phyloP scores from a whole-genome alignment of 2,329 filamentous ascomycete genomes.

The Apiospora phragmitis region DNA sequence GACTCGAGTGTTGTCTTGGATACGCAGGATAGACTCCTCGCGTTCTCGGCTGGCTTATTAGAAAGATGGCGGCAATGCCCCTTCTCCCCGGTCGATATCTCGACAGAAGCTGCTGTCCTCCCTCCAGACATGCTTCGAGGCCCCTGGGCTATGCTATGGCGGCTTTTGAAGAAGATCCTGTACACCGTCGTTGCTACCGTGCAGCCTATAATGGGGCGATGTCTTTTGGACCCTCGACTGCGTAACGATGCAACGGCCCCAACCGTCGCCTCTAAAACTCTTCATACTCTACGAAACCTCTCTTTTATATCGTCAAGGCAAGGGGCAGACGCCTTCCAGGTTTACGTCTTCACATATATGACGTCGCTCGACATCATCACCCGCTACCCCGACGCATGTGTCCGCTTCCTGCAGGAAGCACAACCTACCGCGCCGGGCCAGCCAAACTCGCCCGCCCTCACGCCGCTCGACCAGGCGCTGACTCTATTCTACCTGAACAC shows the following conservation, averaged over 20 bases:
- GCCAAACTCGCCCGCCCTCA: constrained; percentile 59
- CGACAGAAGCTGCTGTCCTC: constrained; percentile 64
- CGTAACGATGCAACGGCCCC: constrained; percentile 53
- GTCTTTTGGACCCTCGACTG: constrained; percentile 52
- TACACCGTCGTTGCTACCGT: constrained; percentile 75
- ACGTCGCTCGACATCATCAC: constrained; percentile 80
- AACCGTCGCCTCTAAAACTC: constrained; percentile 66
- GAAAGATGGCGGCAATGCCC: constrained; percentile 75
- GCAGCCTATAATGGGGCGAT: constrained; percentile 70
- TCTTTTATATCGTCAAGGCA: constrained; percentile 80
- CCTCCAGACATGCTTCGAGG: constrained; percentile 64
- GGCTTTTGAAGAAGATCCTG: constrained; percentile 71
- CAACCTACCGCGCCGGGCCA: constrained; percentile 45
- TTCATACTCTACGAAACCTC: constrained; percentile 74
- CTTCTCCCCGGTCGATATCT: constrained; percentile 70
- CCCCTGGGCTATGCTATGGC: constrained; percentile 74
- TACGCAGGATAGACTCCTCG: constrained; percentile 61
- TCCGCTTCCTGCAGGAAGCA: constrained; percentile 67
- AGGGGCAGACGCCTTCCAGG: constrained; percentile 73
- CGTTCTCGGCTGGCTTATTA: constrained; percentile 66
- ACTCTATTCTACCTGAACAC: constrained; percentile 88
- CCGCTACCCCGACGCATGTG: constrained; percentile 65
- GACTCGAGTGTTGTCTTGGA: constrained; percentile 47
- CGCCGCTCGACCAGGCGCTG: constrained; percentile 64
- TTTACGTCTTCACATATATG: constrained; percentile 82